Base-by-base conservation (phyloP, 495 filamentous ascomycete species). In the Annulohypoxylon stygium region DNA sequence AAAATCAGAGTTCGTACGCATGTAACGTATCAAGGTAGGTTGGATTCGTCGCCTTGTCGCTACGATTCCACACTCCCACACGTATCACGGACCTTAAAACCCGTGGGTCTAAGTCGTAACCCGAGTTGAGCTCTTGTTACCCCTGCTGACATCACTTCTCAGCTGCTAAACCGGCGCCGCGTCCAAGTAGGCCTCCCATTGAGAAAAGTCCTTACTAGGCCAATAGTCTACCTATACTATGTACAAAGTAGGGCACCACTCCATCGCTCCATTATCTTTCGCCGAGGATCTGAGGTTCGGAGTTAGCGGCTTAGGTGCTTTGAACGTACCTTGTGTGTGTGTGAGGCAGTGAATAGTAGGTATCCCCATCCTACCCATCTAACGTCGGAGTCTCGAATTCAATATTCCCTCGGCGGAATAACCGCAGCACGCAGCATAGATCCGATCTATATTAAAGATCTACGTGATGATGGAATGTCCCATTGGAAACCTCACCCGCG, bases 401-500 rank as follows among this genome's bases (percentile, higher is more conserved):
- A 54, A 53, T 41, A 7, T 59, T 54, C 26, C 12, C 12, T 48
- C 60, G 61, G 30, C 47, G 33, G 23, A 45, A 57, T 45, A 37
- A 20, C 26, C 12, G 41, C 57, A 41, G 20, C 50, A n/a, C 48
- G 30, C 12, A 61, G 34, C 47, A 61, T 36, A 53, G 66, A 69
- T 51, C 61, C 59, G 61, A 61, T 73, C 65, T 16, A 25, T 48
- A 55, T 64, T 34, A 69, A 60, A 48, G 61, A 70, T 66, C 71
- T 67, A 62, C 39, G 34, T 67, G 39, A 63, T 51, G 71, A 70
- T 59, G 59, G 50, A 14, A 67, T 16, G 23, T 30, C 62, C 37
- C 66, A 64, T 67, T 71, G 63, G 72, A 70, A 60, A 75, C 72
- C 72, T 75, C 72, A 71, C 37, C 63, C 67, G 72, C 60, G 67